phyloP scores from a whole-genome alignment of 139 green algal species.

The Pleodorina starrii region DNA sequence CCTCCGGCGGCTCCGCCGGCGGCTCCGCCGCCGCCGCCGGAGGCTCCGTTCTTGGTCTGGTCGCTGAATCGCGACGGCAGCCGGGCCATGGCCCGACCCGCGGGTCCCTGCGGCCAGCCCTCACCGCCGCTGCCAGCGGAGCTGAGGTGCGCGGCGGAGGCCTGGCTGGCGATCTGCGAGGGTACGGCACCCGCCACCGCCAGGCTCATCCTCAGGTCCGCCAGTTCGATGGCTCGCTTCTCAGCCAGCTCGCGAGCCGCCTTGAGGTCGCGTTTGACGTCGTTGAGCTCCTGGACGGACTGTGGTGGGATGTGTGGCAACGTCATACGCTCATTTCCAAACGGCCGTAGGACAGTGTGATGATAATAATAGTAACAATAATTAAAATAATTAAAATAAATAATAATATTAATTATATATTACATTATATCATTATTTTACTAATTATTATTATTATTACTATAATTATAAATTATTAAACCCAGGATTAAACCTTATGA shows the following conservation, averaged over 20 bases:
- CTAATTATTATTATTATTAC: too few relatives aligned
- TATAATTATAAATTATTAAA: too few relatives aligned
- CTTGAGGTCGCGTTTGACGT: constrained; percentile 55
- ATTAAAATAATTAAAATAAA: too few relatives aligned
- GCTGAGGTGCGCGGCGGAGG: not conserved
- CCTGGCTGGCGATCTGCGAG: not conserved
- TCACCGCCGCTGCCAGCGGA: not conserved
- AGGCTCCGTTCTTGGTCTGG: not conserved
- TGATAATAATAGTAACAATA: too few relatives aligned
- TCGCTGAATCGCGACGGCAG: constrained; percentile 20
- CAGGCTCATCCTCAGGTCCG: constrained; percentile 40
- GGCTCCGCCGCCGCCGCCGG: not conserved
- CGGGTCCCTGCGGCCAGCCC: not conserved
- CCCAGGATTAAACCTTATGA: too few relatives aligned
- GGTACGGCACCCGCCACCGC: constrained; percentile 21
- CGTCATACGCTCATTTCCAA: too few relatives aligned
- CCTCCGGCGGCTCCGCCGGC: too few relatives aligned
- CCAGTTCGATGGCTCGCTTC: constrained; percentile 39
- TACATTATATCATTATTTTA: too few relatives aligned
- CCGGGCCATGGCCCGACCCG: constrained; percentile 24
- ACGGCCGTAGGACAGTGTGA: too few relatives aligned
- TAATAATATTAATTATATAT: too few relatives aligned
- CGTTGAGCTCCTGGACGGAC: constrained; percentile 52
- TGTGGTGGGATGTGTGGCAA: too few relatives aligned
- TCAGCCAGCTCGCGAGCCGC: constrained; percentile 22